These are phyloP conservation scores for Leishmania gerbilli DNA, from an alignment of 208 protist genomes.

Conservation along the genomic window DNA sequence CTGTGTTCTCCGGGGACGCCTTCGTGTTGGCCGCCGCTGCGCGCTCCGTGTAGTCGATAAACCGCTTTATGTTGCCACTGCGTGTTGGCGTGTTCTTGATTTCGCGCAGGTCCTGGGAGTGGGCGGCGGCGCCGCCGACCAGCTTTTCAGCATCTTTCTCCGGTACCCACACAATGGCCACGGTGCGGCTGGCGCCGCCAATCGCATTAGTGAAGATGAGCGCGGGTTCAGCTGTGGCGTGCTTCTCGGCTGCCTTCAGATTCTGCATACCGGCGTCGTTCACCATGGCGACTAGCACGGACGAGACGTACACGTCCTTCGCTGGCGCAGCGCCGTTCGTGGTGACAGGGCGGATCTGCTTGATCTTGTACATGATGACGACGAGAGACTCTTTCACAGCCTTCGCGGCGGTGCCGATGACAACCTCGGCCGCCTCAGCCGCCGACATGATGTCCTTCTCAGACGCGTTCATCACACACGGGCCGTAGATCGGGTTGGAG, in stretches of 20 bases:
- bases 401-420: slow-evolving; percentile 31
- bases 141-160: slow-evolving; percentile 18
- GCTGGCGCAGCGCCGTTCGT: background rate
- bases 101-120: slow-evolving; percentile 34
- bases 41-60: slow-evolving; percentile 70
- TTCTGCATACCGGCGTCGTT: slow-evolving; percentile 34
- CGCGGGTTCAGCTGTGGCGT: slow-evolving; percentile 21
- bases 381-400: slow-evolving; percentile 30
- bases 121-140: slow-evolving; percentile 22
- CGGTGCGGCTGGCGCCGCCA: slow-evolving; percentile 57
- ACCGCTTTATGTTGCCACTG: slow-evolving; percentile 82
- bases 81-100: slow-evolving; percentile 69
- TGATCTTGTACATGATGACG: slow-evolving; percentile 41
- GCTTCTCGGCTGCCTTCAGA: slow-evolving; percentile 31
- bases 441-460: slow-evolving; percentile 34
- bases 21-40: slow-evolving; percentile 40
- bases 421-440: slow-evolving; percentile 33
- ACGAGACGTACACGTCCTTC: slow-evolving; percentile 48
- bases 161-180: slow-evolving; percentile 42
- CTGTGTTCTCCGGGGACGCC: slow-evolving; percentile 30
- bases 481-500: slow-evolving; percentile 57
- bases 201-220: slow-evolving; percentile 59
- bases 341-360: slow-evolving; percentile 37
- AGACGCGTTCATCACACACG: slow-evolving; percentile 51
- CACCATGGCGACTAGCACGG: slow-evolving; percentile 41